These are phyloP conservation scores for Adansonia grandidieri DNA, from an alignment of 441 rosid genomes.

Conservation along the genomic window DNA sequence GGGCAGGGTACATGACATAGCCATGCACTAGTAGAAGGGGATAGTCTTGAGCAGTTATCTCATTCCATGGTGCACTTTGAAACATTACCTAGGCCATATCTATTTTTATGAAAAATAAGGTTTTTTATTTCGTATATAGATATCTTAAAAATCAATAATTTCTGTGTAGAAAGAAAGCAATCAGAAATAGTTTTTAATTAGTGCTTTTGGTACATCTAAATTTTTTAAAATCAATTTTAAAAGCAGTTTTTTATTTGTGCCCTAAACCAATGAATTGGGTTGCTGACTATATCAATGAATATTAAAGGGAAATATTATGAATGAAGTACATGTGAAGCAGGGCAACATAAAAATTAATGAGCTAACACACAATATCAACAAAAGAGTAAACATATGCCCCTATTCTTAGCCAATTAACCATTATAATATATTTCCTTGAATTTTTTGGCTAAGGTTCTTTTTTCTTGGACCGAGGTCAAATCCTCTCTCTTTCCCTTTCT, in stretches of 20 bases:
- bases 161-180: neutral
- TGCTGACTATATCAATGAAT: neutral
- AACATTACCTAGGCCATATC: neutral
- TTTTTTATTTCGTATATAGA: neutral
- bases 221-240: neutral
- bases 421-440: neutral
- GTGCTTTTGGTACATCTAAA: neutral
- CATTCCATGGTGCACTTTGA: neutral
- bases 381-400: neutral
- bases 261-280: neutral
- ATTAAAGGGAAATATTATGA: neutral
- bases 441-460: neutral
- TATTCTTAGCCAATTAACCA: neutral
- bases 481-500: neutral
- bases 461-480: neutral
- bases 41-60: neutral
- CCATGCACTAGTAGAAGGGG: neutral
- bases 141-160: neutral
- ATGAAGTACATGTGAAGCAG: neutral
- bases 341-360: neutral
- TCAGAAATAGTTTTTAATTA: neutral
- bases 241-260: neutral
- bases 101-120: neutral
- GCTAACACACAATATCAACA: neutral
- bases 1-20: neutral